Evolutionary conservation across 2,329 filamentous ascomycete genomes (phyloP).

Genomic region (Leptographium lundbergii): DNA sequence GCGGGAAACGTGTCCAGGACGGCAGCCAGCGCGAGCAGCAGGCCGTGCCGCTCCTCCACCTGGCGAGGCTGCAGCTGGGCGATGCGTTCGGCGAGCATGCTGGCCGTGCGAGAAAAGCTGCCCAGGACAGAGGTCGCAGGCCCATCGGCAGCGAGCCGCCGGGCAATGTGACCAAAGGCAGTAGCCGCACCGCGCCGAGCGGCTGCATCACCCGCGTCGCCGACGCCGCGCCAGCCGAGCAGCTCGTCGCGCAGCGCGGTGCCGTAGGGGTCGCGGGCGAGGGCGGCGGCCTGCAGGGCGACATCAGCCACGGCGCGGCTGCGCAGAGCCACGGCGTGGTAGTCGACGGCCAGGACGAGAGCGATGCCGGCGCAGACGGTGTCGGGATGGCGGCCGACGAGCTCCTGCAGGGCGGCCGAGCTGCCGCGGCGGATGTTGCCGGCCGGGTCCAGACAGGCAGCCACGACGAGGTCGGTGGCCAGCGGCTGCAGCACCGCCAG

Average conservation of each 20-base stretch:
- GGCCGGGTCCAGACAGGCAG: conserved; percentile 75
- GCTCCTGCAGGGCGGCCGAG: conserved; percentile 85
- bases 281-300: conserved; percentile 50
- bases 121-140: conserved; percentile 5
- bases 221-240: conserved; percentile 78
- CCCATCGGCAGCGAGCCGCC: conserved; percentile 16
- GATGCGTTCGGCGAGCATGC: not conserved
- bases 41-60: conserved; percentile 57
- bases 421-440: conserved; percentile 89
- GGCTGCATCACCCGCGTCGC: conserved; percentile 57
- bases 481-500: conserved; percentile 40
- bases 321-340: conserved; percentile 81
- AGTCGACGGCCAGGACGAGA: conserved; percentile 83
- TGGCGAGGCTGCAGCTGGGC: conserved; percentile 37
- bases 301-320: conserved; percentile 72
- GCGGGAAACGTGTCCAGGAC: conserved; percentile 36
- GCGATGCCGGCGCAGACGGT: conserved; percentile 69
- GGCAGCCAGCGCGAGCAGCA: conserved; percentile 49
- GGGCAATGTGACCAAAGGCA: conserved; percentile 50
- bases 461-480: conserved; percentile 67
- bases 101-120: conserved; percentile 15
- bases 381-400: conserved; percentile 86
- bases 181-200: conserved; percentile 61
- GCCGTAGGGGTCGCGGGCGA: conserved; percentile 54
- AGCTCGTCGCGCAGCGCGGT: conserved; percentile 57